phyloP scores from a whole-genome alignment of 495 filamentous ascomycete species.

The Diplogelasinospora grovesii region DNA sequence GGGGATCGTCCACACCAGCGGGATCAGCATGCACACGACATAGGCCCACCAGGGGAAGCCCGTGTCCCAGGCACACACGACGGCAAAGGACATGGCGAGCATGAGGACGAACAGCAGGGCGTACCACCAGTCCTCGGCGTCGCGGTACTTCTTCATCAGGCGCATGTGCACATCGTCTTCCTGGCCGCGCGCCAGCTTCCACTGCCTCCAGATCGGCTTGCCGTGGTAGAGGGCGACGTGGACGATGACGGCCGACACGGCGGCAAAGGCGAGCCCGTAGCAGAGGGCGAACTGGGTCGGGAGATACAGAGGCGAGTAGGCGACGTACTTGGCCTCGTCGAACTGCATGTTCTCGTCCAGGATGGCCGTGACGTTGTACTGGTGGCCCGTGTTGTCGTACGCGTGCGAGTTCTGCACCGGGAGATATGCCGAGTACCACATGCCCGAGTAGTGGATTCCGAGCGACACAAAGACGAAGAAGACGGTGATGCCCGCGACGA shows the following conservation, averaged over 20 bases:
- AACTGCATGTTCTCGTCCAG: slow-evolving; percentile 43
- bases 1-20: slow-evolving; percentile 48
- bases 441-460: slow-evolving; percentile 57
- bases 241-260: slow-evolving; percentile 58
- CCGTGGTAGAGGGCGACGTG: slow-evolving; percentile 59
- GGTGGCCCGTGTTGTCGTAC: slow-evolving; percentile 54
- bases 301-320: slow-evolving; percentile 56
- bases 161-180: slow-evolving; percentile 64
- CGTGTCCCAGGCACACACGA: slow-evolving; percentile 58
- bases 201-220: slow-evolving; percentile 48
- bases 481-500: slow-evolving; percentile 46
- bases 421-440: slow-evolving; percentile 56
- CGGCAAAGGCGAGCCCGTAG: slow-evolving; percentile 65
- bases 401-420: slow-evolving; percentile 49
- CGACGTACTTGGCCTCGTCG: slow-evolving; percentile 45
- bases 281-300: slow-evolving; percentile 55
- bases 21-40: slow-evolving; percentile 51
- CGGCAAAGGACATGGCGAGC: slow-evolving; percentile 39
- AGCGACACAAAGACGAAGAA: slow-evolving; percentile 47
- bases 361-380: slow-evolving; percentile 50
- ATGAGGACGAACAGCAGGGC: slow-evolving; percentile 35
- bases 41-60: slow-evolving; percentile 61
- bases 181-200: slow-evolving; percentile 45
- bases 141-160: slow-evolving; percentile 52
- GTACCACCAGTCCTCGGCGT: slow-evolving; percentile 53